phyloP scores from a whole-genome alignment of 2,329 filamentous ascomycete species.

The Leptographium procerum region DNA sequence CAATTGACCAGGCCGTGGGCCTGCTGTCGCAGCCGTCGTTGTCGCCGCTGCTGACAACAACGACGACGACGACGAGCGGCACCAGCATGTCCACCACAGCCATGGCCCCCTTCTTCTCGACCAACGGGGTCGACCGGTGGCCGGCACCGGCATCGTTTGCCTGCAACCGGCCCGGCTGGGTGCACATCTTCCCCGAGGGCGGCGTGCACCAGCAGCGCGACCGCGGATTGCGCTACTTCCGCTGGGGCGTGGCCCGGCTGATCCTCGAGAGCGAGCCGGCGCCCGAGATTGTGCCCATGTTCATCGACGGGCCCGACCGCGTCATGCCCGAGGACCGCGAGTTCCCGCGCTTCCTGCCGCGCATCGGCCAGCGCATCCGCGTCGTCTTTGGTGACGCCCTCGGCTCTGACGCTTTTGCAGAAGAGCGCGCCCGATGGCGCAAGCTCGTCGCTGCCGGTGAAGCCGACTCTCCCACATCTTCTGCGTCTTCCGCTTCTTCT shows the following conservation, averaged over 20 bases:
- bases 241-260: constrained; percentile 87
- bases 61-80: constrained; percentile 4
- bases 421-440: constrained; percentile 64
- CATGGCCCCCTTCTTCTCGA: constrained; percentile 50
- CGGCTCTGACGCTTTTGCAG: constrained; percentile 67
- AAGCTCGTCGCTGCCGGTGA: constrained; percentile 32
- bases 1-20: constrained; percentile 73
- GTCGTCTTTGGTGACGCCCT: constrained; percentile 72
- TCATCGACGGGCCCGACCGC: constrained; percentile 79
- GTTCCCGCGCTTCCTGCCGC: constrained; percentile 72
- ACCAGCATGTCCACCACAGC: not conserved
- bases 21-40: constrained; percentile 37
- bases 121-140: constrained; percentile 54
- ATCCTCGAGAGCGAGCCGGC: constrained; percentile 78
- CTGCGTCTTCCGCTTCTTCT: too few relatives aligned
- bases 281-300: constrained; percentile 86
- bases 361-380: constrained; percentile 56
- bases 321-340: constrained; percentile 76
- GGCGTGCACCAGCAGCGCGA: constrained; percentile 79
- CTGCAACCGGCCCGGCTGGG: constrained; percentile 64
- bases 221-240: constrained; percentile 86
- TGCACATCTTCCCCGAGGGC: constrained; percentile 94
- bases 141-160: constrained; percentile 61
- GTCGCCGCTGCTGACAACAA: not conserved
- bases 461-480: constrained; percentile 49